Conservation (phyloP, 495 filamentous ascomycete species). For the Penicillium taxi region DNA sequence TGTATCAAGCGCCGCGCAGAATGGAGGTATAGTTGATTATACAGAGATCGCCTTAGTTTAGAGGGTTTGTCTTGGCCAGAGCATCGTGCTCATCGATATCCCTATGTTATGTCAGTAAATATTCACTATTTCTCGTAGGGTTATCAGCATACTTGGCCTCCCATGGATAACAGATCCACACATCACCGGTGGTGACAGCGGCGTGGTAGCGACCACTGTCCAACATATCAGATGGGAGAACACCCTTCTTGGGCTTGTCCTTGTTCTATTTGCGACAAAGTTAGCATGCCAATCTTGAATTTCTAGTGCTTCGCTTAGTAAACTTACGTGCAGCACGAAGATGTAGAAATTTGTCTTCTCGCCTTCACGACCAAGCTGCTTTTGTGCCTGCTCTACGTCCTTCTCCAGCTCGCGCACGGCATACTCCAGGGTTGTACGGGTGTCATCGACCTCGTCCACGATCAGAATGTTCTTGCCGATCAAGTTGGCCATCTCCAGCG, state of each 20-base stretch:
- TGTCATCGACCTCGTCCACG: constrained; percentile 98
- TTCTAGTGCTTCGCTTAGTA: not conserved
- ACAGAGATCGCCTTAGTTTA: constrained; percentile 20
- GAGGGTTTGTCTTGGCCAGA: constrained; percentile 50
- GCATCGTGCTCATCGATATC: constrained; percentile 91
- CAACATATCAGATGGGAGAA: constrained; percentile 73
- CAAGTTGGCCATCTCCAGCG: constrained; percentile 81
- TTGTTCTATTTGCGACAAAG: constrained; percentile 61
- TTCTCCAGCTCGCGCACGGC: constrained; percentile 93
- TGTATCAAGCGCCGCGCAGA: constrained; percentile 18
- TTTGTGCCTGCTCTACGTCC: constrained; percentile 78
- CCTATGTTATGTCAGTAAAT: constrained; percentile 26
- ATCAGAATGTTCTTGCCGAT: constrained; percentile 97
- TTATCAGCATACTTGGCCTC: constrained; percentile 64
- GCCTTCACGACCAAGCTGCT: constrained; percentile 56
- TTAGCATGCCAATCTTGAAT: constrained; percentile 6
- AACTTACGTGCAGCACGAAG: constrained; percentile 88
- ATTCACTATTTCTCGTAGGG: not conserved
- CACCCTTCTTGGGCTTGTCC: constrained; percentile 89
- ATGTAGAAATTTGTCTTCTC: constrained; percentile 82
- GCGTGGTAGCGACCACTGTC: constrained; percentile 70
- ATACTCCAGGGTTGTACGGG: constrained; percentile 92
- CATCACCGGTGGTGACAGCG: constrained; percentile 77
- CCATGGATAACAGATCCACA: constrained; percentile 99
- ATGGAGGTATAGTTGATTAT: constrained; percentile 16